Evolutionary conservation across 805 yeast genomes (phyloP).

Genomic region (Kodamaea sagamina): DNA sequence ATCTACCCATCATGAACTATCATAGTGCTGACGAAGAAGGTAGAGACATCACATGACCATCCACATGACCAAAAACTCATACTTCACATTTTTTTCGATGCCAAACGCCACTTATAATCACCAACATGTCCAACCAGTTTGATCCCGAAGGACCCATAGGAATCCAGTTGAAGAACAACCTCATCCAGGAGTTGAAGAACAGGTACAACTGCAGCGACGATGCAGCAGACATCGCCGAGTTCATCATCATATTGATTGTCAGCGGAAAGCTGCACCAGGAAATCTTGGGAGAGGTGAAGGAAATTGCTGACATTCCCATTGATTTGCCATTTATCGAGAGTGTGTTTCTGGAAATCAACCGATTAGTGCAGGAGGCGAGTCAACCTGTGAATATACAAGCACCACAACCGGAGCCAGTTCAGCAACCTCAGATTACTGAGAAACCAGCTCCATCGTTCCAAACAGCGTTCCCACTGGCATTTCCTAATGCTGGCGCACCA

Average conservation of each 20-base stretch:
- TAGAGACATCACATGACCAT: no score
- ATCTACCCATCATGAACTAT: no score
- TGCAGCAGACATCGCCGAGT: slow-evolving; percentile 68
- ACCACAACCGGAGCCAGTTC: slow-evolving; percentile 15
- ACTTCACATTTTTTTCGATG: slow-evolving; percentile 1
- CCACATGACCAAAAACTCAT: no score
- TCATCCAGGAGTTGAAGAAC: slow-evolving; percentile 37
- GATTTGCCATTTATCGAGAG: slow-evolving; percentile 56
- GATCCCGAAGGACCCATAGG: slow-evolving; percentile 45
- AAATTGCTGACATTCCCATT: slow-evolving; percentile 63
- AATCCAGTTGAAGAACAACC: slow-evolving; percentile 33
- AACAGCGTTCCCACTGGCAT: slow-evolving; percentile 8
- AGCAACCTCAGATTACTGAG: slow-evolving; percentile 13
- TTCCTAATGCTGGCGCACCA: background rate
- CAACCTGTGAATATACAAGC: no score
- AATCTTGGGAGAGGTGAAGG: slow-evolving; percentile 59
- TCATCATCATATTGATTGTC: slow-evolving; percentile 66
- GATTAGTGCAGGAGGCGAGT: slow-evolving; percentile 20
- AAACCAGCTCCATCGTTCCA: slow-evolving; percentile 12
- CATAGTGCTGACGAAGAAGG: no score
- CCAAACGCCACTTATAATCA: slow-evolving; percentile 6
- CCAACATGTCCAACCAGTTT: slow-evolving; percentile 19
- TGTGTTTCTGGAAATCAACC: slow-evolving; percentile 58
- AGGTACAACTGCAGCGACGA: slow-evolving; percentile 40
- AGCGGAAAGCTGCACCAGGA: slow-evolving; percentile 64